These are phyloP conservation scores for Aureobasidium sp. DNA, from an alignment of 2,329 filamentous ascomycete species.

Conservation along the genomic window DNA sequence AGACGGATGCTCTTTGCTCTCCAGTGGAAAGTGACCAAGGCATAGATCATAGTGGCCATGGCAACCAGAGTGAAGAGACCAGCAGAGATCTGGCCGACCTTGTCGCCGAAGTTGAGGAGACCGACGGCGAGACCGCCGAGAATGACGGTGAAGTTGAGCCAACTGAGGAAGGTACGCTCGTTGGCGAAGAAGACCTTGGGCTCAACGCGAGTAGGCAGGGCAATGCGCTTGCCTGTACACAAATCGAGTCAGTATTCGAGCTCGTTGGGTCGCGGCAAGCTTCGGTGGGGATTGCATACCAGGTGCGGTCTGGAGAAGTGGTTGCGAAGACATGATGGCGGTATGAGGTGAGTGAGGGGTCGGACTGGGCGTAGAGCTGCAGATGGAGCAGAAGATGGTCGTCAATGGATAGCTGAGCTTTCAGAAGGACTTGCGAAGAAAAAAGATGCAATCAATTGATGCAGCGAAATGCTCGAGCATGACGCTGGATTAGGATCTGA, in stretches of 20 bases:
- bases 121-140: conserved; percentile 93
- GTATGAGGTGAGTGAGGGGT: conserved; percentile 12
- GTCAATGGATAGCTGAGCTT: conserved; percentile 8
- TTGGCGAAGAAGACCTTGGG: conserved; percentile 99
- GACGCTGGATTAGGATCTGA: background rate
- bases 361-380: background rate
- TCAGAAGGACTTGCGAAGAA: conserved; percentile 17
- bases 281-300: conserved; percentile 47
- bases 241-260: conserved; percentile 8
- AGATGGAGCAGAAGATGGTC: background rate
- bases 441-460: conserved; percentile 18
- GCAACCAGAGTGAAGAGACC: conserved; percentile 91
- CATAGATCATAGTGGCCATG: conserved; percentile 93
- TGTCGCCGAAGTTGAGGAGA: conserved; percentile 96
- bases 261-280: background rate
- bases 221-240: conserved; percentile 83
- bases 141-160: conserved; percentile 99
- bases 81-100: conserved; percentile 85
- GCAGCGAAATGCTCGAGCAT: conserved; percentile 7
- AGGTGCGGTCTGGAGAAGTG: conserved; percentile 87
- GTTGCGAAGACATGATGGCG: conserved; percentile 81
- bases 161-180: conserved; percentile 97
- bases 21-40: conserved; percentile 94
- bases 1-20: conserved; percentile 84
- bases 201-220: conserved; percentile 93